These are phyloP conservation scores for Cicer bijugum DNA, from an alignment of 306 rosid genomes.

Conservation along the genomic window DNA sequence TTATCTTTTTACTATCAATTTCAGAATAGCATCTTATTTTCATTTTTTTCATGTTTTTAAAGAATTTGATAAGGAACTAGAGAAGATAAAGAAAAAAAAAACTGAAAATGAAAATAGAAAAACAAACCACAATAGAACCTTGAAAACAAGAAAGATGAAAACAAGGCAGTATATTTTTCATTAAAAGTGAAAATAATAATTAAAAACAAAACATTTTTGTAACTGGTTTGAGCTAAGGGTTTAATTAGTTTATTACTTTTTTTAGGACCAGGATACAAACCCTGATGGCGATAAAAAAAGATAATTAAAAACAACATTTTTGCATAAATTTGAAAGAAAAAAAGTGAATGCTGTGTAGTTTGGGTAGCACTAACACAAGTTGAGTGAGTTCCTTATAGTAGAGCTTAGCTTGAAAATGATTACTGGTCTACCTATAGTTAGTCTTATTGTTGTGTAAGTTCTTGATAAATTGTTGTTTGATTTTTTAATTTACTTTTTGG, in stretches of 20 bases:
- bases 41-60: no score
- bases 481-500: slow-evolving; percentile 37
- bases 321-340: background rate
- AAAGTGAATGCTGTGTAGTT: slow-evolving; percentile 9
- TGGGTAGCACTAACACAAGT: background rate
- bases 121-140: background rate
- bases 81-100: background rate
- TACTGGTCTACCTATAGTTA: slow-evolving; percentile 20
- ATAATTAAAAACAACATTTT: no score
- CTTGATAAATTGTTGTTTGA: slow-evolving; percentile 19
- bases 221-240: no score
- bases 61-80: no score
- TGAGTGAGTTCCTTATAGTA: background rate
- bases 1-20: no score
- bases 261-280: no score
- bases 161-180: background rate
- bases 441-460: slow-evolving; percentile 24
- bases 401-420: slow-evolving; percentile 22
- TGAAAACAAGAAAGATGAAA: slow-evolving; percentile 12
- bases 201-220: no score
- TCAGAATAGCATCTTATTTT: no score
- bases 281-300: no score
- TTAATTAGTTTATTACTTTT: no score
- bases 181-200: background rate
- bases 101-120: background rate